Evolutionary conservation across 108 stramenopile species (phyloP).

Genomic region (Fragilaria radians): DNA sequence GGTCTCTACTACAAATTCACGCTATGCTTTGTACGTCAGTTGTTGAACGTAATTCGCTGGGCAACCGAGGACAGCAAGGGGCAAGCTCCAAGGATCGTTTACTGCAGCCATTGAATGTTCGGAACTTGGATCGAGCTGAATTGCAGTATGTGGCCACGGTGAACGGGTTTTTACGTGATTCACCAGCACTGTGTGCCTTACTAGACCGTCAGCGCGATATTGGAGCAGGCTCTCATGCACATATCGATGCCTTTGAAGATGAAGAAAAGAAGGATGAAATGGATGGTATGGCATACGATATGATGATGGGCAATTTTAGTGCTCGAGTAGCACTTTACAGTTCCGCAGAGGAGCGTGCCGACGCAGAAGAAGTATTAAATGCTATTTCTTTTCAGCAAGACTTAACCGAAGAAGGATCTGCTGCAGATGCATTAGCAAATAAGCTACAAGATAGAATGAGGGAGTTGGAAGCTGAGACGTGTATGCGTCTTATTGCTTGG

Average conservation of each 20-base stretch:
- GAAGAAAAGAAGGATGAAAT: constrained; percentile 57
- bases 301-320: constrained; percentile 86
- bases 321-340: constrained; percentile 64
- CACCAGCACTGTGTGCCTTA: constrained; percentile 46
- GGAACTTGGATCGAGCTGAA: constrained; percentile 74
- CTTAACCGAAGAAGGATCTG: constrained; percentile 33
- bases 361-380: constrained; percentile 81
- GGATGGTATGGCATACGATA: constrained; percentile 78
- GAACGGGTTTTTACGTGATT: constrained; percentile 63
- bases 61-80: constrained; percentile 8
- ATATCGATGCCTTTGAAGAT: constrained; percentile 10
- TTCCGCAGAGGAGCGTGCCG: constrained; percentile 66
- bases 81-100: constrained; percentile 4
- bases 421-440: constrained; percentile 58
- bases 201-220: constrained; percentile 67
- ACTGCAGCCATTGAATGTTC: constrained; percentile 63
- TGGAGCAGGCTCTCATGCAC: constrained; percentile 16
- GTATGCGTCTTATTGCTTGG: constrained; percentile 84
- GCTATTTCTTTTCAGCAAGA: constrained; percentile 45
- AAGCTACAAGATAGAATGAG: constrained; percentile 77
- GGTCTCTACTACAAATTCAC: constrained; percentile 77
- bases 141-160: constrained; percentile 79
- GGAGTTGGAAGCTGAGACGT: constrained; percentile 83
- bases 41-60: constrained; percentile 56
- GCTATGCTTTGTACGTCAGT: constrained; percentile 81